phyloP scores from a whole-genome alignment of 108 stramenopile genomes.

The Cyclotella choctawhatcheeana region DNA sequence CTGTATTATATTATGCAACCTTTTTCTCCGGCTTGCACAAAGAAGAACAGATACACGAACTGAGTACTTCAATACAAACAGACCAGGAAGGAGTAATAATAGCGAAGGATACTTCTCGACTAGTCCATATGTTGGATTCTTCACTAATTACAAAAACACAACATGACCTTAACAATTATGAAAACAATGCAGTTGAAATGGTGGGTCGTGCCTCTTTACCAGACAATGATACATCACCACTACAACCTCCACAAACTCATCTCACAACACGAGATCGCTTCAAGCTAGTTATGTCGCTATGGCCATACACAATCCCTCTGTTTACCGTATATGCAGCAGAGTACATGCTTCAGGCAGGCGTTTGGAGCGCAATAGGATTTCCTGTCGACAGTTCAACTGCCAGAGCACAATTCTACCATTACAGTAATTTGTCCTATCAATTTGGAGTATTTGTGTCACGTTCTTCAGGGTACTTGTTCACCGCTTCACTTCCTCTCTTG shows the following conservation, averaged over 20 bases:
- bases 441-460: constrained; percentile 79
- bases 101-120: too few relatives aligned
- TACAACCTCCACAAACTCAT: constrained; percentile 4
- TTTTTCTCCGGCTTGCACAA: constrained; percentile 25
- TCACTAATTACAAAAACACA: too few relatives aligned
- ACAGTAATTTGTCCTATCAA: constrained; percentile 61
- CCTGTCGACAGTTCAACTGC: constrained; percentile 56
- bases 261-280: constrained; percentile 47
- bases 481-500: constrained; percentile 51
- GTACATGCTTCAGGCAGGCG: constrained; percentile 62
- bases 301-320: constrained; percentile 76
- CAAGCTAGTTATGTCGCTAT: constrained; percentile 52
- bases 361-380: constrained; percentile 84
- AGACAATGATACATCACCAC: background rate
- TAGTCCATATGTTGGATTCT: too few relatives aligned
- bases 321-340: constrained; percentile 83
- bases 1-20: constrained; percentile 15
- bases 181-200: too few relatives aligned
- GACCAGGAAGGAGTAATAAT: too few relatives aligned
- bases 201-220: too few relatives aligned
- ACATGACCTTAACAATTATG: too few relatives aligned
- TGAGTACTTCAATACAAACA: background rate
- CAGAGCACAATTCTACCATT: constrained; percentile 70
- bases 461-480: constrained; percentile 62
- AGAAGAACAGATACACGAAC: constrained; percentile 4